These are phyloP conservation scores for Hypholoma fasciculare DNA, from an alignment of 768 basidiomycete genomes.

Conservation along the genomic window DNA sequence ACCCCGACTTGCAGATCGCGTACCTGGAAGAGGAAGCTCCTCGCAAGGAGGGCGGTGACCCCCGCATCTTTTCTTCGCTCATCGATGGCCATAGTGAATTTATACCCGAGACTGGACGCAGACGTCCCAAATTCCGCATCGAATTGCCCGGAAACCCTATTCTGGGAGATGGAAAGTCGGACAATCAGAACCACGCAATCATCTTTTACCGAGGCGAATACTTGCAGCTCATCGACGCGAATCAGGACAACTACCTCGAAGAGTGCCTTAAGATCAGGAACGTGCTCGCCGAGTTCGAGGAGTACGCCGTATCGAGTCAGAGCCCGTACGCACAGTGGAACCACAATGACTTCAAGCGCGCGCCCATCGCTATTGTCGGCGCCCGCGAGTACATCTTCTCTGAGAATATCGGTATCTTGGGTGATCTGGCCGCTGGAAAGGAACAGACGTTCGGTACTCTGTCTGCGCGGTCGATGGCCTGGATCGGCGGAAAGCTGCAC, in stretches of 20 bases:
- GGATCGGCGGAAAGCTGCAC: constrained; percentile 98
- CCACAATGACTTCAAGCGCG: constrained; percentile 81
- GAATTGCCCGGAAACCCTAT: constrained; percentile 99
- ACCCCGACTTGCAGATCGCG: constrained; percentile 97
- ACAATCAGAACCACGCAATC: constrained; percentile 99
- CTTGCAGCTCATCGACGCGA: constrained; percentile 98
- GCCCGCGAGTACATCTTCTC: constrained; percentile 99
- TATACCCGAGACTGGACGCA: constrained; percentile 80
- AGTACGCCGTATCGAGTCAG: constrained; percentile 81
- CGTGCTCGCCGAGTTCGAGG: constrained; percentile 96
- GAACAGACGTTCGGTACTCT: constrained; percentile 99
- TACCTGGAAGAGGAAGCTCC: constrained; percentile 97
- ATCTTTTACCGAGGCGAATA: constrained; percentile 99
- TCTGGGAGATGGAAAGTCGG: constrained; percentile 97
- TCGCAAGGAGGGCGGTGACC: constrained; percentile 92
- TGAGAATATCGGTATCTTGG: constrained; percentile 98
- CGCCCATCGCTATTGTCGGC: constrained; percentile 96
- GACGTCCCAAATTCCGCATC: constrained; percentile 96
- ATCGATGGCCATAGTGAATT: constrained; percentile 99
- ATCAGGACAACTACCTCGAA: constrained; percentile 99
- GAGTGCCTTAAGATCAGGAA: constrained; percentile 99
- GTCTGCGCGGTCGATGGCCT: constrained; percentile 92
- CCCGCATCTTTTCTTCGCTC: constrained; percentile 91
- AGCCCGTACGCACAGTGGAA: constrained; percentile 92
- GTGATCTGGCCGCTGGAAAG: constrained; percentile 97